Base-by-base conservation (phyloP, 495 filamentous ascomycete species). In the Haplographium delicatum region DNA sequence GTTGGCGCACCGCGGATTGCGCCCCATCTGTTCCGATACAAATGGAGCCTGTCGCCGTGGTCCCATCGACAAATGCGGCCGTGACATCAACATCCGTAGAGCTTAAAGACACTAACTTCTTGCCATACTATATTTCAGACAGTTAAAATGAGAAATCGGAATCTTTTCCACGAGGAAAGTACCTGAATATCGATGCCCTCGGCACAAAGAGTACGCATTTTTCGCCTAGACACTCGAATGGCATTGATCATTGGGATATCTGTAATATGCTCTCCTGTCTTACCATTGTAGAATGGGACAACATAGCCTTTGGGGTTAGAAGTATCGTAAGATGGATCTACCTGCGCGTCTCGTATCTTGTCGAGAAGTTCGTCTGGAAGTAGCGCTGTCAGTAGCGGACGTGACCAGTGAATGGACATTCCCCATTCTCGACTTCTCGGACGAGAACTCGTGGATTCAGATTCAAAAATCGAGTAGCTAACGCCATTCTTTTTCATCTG, bases 391-490 rank as follows among this genome's bases (percentile, higher is more conserved):
- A 39, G 15, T 19, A 39, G 35, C 0, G 35, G 35, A 20, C 35
- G 35, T 39, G 35, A 39, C 35, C 35, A 39, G n/a, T 39, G 35
- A 20, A 39, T 39, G 35, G 35, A 39, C 35, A 39, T 39, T 19
- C 35, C 35, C 35, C 35, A 39, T 39, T 39, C 35, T 39, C 35
- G n/a, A 20, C 35, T 39, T 13, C 35, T 39, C 22, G 35, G 35
- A 10, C 35, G 35, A 20, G 35, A 39, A 11, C 35, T 20, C 22
- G 35, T 39, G 22, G 35, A 39, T 18, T 39, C 35, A 13, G 35
- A 39, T 10, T 39, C 35, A 39, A 39, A 39, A 19, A 39, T 39
- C n/a, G 35, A 39, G 15, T 18, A 39, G 16, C 15, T 19, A 19
- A 39, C 22, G 35, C 35, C 35, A 39, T 39, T 39, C 35, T 39